phyloP scores from a whole-genome alignment of 78 protist genomes.

The Creolimax fragrantissima region DNA sequence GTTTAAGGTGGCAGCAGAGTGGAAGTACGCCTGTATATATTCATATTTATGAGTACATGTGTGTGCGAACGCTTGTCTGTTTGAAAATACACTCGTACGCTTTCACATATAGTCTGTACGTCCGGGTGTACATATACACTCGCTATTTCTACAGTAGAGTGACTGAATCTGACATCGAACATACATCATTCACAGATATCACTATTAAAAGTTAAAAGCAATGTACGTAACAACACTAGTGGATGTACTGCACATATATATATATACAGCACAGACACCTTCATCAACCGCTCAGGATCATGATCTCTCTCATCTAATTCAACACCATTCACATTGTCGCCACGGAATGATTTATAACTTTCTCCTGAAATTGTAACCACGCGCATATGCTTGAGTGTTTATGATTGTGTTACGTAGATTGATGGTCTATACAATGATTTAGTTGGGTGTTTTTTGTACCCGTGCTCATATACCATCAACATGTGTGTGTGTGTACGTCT shows the following conservation, averaged over 20 bases:
- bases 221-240: too few relatives aligned
- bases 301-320: constrained; percentile 29
- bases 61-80: background rate
- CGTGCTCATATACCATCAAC: too few relatives aligned
- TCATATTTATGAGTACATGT: background rate
- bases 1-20: constrained; percentile 51
- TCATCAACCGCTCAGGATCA: constrained; percentile 44
- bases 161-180: too few relatives aligned
- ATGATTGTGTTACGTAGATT: too few relatives aligned
- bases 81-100: background rate
- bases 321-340: constrained; percentile 53
- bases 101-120: background rate
- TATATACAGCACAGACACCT: background rate
- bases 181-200: too few relatives aligned
- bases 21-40: constrained; percentile 31
- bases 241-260: background rate
- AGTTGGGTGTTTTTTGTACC: too few relatives aligned
- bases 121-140: background rate
- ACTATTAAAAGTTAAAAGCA: too few relatives aligned
- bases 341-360: background rate
- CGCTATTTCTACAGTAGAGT: too few relatives aligned
- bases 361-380: background rate
- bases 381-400: background rate
- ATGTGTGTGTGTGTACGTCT: too few relatives aligned
- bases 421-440: too few relatives aligned